Evolutionary conservation across 2,329 filamentous ascomycete genomes (phyloP).

Genomic region (Phaeosphaeria sp.): DNA sequence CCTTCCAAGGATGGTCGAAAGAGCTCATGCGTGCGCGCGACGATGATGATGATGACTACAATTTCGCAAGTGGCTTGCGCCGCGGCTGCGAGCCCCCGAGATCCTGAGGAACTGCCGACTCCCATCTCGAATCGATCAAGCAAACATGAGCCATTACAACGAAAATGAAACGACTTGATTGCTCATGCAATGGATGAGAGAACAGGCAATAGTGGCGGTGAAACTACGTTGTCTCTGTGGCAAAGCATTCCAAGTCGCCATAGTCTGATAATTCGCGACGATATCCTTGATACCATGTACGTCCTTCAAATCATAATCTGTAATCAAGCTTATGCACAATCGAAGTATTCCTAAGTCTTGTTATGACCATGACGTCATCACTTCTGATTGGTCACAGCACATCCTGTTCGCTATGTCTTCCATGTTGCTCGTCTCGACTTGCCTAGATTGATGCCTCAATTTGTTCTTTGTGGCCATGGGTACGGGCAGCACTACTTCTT

Average conservation of each 20-base stretch:
- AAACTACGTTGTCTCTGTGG: no score
- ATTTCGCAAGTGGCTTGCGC: conserved; percentile 36
- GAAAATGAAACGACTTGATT: background rate
- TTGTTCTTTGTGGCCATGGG: background rate
- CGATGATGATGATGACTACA: conserved; percentile 46
- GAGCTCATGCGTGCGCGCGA: conserved; percentile 42
- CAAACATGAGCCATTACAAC: background rate
- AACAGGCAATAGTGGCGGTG: background rate
- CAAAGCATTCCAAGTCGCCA: no score
- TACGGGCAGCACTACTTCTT: background rate
- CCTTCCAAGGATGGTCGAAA: conserved; percentile 44
- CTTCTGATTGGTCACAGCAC: background rate
- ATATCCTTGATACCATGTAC: background rate
- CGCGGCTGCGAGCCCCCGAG: conserved; percentile 19
- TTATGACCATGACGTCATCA: background rate
- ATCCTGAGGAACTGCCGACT: conserved; percentile 9
- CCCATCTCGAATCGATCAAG: background rate
- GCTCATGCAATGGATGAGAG: background rate
- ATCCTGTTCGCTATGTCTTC: background rate
- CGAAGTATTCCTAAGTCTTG: background rate
- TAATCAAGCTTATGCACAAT: background rate
- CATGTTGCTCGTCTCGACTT: background rate
- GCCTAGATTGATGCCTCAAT: background rate
- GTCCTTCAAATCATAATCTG: background rate
- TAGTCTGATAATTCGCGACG: background rate